Percentiles rank a stretch among this genome's conserved stretches.
phyloP scores from a whole-genome alignment of 1,284 basidiomycete genomes.

The Malassezia japonica region DNA sequence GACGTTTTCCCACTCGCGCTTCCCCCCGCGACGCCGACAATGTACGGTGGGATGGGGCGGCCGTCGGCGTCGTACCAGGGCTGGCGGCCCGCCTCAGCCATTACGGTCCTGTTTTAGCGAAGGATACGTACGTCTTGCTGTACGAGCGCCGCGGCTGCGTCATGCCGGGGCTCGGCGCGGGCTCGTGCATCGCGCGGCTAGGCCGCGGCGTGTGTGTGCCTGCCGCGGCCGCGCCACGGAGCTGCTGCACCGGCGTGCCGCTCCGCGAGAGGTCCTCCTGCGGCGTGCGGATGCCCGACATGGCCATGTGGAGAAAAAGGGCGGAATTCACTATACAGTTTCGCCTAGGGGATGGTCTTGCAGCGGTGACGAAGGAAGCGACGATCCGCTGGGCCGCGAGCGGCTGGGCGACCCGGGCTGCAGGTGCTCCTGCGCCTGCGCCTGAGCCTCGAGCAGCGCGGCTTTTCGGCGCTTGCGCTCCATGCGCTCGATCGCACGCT shows the following conservation, averaged over 20 bases:
- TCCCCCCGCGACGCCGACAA: conserved; percentile 19
- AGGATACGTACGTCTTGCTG: conserved; percentile 16
- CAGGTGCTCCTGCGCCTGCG: no score
- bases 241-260: conserved; percentile 2
- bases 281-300: not conserved
- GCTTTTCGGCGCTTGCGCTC: conserved; percentile 10
- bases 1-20: conserved; percentile 68
- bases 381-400: no score
- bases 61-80: conserved; percentile 57
- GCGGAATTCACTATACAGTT: no score
- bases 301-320: not conserved
- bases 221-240: not conserved
- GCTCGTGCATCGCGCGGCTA: not conserved
- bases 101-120: conserved; percentile 21
- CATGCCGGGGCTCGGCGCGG: not conserved
- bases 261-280: not conserved
- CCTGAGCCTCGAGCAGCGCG: not conserved
- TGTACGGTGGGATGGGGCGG: conserved; percentile 48
- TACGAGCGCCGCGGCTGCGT: conserved; percentile 27
- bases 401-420: no score
- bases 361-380: no score
- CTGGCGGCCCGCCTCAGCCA: conserved; percentile 30
- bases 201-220: not conserved
- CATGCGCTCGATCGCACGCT: conserved; percentile 29
- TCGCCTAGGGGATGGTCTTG: no score